phyloP scores from a whole-genome alignment of 2,329 filamentous ascomycete genomes.

The Xylaria digitata region DNA sequence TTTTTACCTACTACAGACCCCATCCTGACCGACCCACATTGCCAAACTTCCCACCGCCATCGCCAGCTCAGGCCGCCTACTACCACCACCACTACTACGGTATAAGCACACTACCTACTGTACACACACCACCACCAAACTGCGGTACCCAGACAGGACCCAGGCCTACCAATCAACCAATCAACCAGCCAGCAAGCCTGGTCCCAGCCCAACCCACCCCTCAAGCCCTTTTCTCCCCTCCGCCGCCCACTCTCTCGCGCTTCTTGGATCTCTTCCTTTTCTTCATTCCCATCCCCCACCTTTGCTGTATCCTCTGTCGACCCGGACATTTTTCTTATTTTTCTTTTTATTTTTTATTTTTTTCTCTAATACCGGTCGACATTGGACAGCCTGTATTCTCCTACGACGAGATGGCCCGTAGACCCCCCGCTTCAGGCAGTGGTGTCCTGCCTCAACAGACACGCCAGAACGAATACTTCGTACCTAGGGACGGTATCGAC shows the following conservation, averaged over 20 bases:
- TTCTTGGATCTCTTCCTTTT: slow-evolving; percentile 41
- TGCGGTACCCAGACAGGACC: background rate
- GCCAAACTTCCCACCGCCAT: slow-evolving; percentile 29
- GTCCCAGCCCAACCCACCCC: slow-evolving; percentile 42
- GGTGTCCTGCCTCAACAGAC: slow-evolving; percentile 55
- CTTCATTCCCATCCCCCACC: slow-evolving; percentile 32
- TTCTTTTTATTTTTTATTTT: slow-evolving; percentile 33
- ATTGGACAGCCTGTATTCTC: slow-evolving; percentile 36
- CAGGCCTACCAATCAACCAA: slow-evolving; percentile 29
- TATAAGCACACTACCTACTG: slow-evolving; percentile 16
- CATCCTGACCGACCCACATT: slow-evolving; percentile 29
- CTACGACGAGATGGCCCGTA: slow-evolving; percentile 52
- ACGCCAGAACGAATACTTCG: slow-evolving; percentile 82
- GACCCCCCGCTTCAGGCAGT: slow-evolving; percentile 51
- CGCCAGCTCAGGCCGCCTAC: slow-evolving; percentile 30
- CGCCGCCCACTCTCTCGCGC: slow-evolving; percentile 47
- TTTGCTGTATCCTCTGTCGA: slow-evolving; percentile 38
- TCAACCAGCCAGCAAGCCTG: slow-evolving; percentile 35
- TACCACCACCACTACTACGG: slow-evolving; percentile 16
- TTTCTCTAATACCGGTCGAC: slow-evolving; percentile 41
- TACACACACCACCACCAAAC: slow-evolving; percentile 28
- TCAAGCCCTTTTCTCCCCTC: slow-evolving; percentile 40
- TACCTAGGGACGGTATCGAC: slow-evolving; percentile 82
- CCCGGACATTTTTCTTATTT: slow-evolving; percentile 34
- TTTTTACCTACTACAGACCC: slow-evolving; percentile 4